Conservation (phyloP, 169 alveolate species). For the Cryptosporidium bovis region DNA sequence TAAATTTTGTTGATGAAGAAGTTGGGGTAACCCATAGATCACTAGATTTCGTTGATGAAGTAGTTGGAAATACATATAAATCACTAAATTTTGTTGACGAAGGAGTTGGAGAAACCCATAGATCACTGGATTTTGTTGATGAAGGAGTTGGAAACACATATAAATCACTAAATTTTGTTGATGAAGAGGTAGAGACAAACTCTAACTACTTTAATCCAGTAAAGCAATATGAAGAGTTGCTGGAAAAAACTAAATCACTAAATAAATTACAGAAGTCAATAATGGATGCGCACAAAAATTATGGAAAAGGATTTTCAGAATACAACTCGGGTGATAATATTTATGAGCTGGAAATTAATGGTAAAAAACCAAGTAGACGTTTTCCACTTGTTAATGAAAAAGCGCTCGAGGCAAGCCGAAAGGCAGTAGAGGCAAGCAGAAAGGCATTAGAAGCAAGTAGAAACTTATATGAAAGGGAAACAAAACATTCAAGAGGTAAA, state of each 20-base stretch:
- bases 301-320: not conserved
- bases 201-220: slow-evolving; percentile 15
- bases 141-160: slow-evolving; percentile 10
- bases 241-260: slow-evolving; percentile 49
- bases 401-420: slow-evolving; percentile 52
- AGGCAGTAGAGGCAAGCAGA: slow-evolving; percentile 54
- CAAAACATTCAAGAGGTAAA: slow-evolving; percentile 43
- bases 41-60: not conserved
- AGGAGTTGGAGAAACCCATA: not conserved
- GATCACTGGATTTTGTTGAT: slow-evolving; percentile 2
- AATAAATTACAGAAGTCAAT: slow-evolving; percentile 55
- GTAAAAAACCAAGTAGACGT: not conserved
- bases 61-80: not conserved
- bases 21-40: slow-evolving; percentile 5
- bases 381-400: slow-evolving; percentile 38
- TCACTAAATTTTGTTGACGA: not conserved
- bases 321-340: not conserved
- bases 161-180: not conserved
- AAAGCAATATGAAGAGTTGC: slow-evolving; percentile 39
- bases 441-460: slow-evolving; percentile 48
- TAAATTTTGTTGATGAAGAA: not conserved
- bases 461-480: slow-evolving; percentile 16
- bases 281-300: slow-evolving; percentile 29
- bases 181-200: slow-evolving; percentile 4
- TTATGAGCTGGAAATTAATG: slow-evolving; percentile 3